A percentile compares a stretch with the other conserved stretches of the same genome.
Evolutionary conservation across 2,329 filamentous ascomycete genomes (phyloP).

Genomic region (Clonostachys rhizophaga): DNA sequence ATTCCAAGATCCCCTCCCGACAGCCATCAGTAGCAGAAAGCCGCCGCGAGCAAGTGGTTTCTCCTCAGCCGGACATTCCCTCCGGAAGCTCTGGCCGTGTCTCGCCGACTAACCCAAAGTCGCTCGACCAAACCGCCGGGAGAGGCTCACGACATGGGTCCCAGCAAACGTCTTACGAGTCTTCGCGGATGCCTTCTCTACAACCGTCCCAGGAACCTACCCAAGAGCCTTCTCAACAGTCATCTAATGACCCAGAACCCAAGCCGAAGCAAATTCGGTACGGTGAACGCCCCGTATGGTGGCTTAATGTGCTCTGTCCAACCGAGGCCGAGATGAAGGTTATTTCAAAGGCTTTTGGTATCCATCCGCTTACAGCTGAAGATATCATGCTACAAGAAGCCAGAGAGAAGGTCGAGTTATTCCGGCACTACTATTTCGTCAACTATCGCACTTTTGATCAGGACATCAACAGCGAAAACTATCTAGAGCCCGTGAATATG

Average conservation of each 20-base stretch:
- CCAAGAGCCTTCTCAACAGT: neutral
- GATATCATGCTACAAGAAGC: slow-evolving; percentile 98
- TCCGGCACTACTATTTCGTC: slow-evolving; percentile 97
- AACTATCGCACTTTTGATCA: slow-evolving; percentile 98
- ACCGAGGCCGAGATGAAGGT: slow-evolving; percentile 96
- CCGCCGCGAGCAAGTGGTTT: slow-evolving; percentile 17
- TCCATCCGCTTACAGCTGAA: slow-evolving; percentile 91
- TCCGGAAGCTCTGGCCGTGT: too few species aligned
- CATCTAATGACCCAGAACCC: slow-evolving; percentile 2
- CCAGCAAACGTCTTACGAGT: neutral
- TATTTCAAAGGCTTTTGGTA: slow-evolving; percentile 86
- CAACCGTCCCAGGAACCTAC: too few species aligned
- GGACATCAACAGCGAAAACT: slow-evolving; percentile 82
- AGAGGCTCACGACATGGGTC: slow-evolving; percentile 39
- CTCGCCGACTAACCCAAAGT: neutral
- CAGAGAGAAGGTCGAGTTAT: slow-evolving; percentile 95
- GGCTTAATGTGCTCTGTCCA: slow-evolving; percentile 88
- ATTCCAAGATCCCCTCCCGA: slow-evolving; percentile 38
- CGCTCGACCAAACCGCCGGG: slow-evolving; percentile 24
- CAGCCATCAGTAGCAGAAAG: slow-evolving; percentile 35
- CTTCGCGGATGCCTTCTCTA: neutral
- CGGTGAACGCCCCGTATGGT: slow-evolving; percentile 89
- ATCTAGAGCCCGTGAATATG: slow-evolving; percentile 93
- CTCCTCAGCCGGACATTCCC: slow-evolving; percentile 16
- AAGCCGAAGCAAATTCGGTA: slow-evolving; percentile 47